Evolutionary conservation across 2,329 filamentous ascomycete species (phyloP).

Genomic region (Sporothrix curviconia): DNA sequence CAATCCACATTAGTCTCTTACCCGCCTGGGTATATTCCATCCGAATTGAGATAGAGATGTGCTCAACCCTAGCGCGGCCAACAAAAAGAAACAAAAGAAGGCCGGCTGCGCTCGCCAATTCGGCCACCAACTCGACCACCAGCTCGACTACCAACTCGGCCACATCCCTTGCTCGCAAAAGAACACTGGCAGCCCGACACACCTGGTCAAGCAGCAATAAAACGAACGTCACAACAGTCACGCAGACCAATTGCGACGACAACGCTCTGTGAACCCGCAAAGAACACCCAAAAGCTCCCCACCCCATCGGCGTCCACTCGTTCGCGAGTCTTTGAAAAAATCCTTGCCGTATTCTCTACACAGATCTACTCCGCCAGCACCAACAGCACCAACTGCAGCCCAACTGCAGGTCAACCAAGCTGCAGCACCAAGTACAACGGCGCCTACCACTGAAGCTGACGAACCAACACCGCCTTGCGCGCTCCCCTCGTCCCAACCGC

Average conservation of each 20-base stretch:
- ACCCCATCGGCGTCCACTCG: not conserved
- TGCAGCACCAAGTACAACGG: not conserved
- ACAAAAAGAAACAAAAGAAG: not conserved
- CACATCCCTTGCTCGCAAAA: not conserved
- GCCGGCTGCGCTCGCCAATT: too few species aligned
- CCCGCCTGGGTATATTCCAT: slow-evolving; percentile 35
- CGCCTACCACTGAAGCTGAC: not conserved
- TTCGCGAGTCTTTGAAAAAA: slow-evolving; percentile 24
- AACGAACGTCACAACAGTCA: not conserved
- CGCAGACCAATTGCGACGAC: not conserved
- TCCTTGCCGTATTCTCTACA: slow-evolving; percentile 25
- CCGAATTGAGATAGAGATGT: slow-evolving; percentile 30
- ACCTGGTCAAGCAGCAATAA: not conserved
- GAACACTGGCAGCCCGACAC: not conserved
- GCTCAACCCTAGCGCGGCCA: not conserved
- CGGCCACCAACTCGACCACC: too few species aligned
- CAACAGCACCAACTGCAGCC: not conserved
- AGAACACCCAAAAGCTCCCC: too few species aligned
- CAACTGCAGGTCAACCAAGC: not conserved
- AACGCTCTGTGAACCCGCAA: not conserved
- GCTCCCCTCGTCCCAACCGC: not conserved
- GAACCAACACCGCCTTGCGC: too few species aligned
- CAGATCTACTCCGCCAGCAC: not conserved
- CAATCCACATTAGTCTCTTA: slow-evolving; percentile 49
- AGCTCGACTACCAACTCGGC: not conserved